Evolutionary conservation across 1,284 basidiomycete genomes (phyloP), one percentile per base, ranked within the genome.

Genomic region (Ustilago esculenta): DNA sequence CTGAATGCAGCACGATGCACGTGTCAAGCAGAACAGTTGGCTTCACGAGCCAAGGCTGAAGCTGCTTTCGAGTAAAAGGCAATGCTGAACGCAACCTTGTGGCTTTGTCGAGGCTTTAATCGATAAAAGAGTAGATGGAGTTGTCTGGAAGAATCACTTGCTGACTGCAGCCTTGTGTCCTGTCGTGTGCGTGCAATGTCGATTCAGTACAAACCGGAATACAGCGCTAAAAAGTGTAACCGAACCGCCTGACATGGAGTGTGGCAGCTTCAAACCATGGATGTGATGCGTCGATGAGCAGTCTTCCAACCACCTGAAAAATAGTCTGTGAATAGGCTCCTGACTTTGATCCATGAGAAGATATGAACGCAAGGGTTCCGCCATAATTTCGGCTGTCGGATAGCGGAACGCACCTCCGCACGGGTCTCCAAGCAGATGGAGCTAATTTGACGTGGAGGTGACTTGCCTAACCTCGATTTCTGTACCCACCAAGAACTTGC

Each of bases 1-100:
- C 18, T n/a, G 17, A 12, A 18, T 40, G 14, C 11, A 33, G 43
- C 51, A 23, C 47, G 64, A 33, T 15, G 64, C 53, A 52, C 36
- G 27, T 60, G 64, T 55, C 57, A 43, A 57, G 58, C 58, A 42
- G 52, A 42, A n/a, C 21, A n/a, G 17, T 1, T 12, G 20, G 25
- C 20, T 20, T 23, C 33, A 24, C 10, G 3, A 32, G 50, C 25
- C 24, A 37, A 15, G 18, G 9, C 17, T 23, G 41, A 20, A n/a
- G 50, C 50, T 48, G 46, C 36, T 39, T 25, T 12, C 29, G 60
- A 59, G 60, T 70, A 70, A 65, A 70, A 70, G 67, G 67, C 67
- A 70, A 70, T 70, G 50, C 61, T 70, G 66, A 70, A 42, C 43
- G 27, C 17, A 32, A 8, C n/a, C 18, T 1, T 27, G 25, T 20